Evolutionary conservation across 371 early-diverging fungal species (phyloP), one percentile per base, ranked within the genome.

Genomic region (Mucor ambiguus): DNA sequence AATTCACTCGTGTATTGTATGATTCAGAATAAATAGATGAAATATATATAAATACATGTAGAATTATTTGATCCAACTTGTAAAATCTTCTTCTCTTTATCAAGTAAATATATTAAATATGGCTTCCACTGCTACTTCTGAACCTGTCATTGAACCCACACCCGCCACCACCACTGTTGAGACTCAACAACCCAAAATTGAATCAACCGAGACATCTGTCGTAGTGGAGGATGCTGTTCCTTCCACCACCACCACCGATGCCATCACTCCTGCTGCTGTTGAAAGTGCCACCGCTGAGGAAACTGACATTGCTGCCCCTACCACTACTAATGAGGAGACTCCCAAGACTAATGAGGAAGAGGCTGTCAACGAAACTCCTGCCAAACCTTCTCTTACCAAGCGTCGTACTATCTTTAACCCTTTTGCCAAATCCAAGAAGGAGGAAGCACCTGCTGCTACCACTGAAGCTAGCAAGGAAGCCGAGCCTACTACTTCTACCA

Each of bases 361-460:
- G 41, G 43, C 30, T 26, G 46, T 14, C n/a, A 46, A 4, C 3
- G 35, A 38, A 18, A 29, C 63, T 46, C 46, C 46, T 46, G 46
- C 22, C 24, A 71, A 71, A 52, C 29, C 70, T 33, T 43, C 63
- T 24, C 38, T 62, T 20, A 49, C 74, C n/a, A 74, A 74, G 30
- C 68, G 74, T 55, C 68, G 71, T 32, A 71, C 66, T 18, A 62
- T 74, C 68, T 71, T 71, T 28, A 74, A 74, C 30, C 74, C 74
- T 30, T 74, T 74, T 28, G 74, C 63, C 18, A 74, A 74, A 33
- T 30, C 68, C 38, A 67, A 71, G 66, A 71, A 71, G 38, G 63
- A 71, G 22, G 68, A 68, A 33, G n/a, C 58, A 11, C 41, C 38
- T 24, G 62, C 64, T 20, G 60, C 64, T 9, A 64, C 67, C 26